Conservation (phyloP, 805 yeast genomes). For the Saturnispora gosingensis region DNA sequence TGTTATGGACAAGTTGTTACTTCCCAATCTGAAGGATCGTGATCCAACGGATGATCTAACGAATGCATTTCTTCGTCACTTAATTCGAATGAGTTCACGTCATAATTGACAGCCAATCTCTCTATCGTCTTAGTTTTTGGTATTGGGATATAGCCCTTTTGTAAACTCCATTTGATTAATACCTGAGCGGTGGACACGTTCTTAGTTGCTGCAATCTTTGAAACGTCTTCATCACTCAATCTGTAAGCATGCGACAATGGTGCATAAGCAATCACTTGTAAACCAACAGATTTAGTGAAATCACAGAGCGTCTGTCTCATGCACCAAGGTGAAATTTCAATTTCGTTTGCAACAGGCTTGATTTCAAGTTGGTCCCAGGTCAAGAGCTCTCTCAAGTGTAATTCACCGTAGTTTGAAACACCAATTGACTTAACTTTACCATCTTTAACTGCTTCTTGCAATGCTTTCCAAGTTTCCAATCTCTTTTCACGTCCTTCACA, state of each 20-base stretch:
- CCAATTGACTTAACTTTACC: slow-evolving; percentile 62
- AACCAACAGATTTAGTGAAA: slow-evolving; percentile 44
- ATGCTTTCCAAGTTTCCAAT: slow-evolving; percentile 58
- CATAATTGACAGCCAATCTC: slow-evolving; percentile 47
- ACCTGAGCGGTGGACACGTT: slow-evolving; percentile 51
- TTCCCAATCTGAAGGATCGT: slow-evolving; percentile 75
- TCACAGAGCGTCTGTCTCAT: slow-evolving; percentile 56
- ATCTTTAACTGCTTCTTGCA: slow-evolving; percentile 59
- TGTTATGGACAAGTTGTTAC: slow-evolving; percentile 49
- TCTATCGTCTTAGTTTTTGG: slow-evolving; percentile 51
- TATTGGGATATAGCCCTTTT: slow-evolving; percentile 62
- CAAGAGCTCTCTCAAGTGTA: slow-evolving; percentile 52
- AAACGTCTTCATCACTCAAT: slow-evolving; percentile 44
- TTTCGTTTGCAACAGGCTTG: slow-evolving; percentile 69
- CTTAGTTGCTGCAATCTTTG: slow-evolving; percentile 39
- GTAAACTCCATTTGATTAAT: slow-evolving; percentile 62
- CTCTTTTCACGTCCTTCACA: slow-evolving; percentile 37
- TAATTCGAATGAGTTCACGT: slow-evolving; percentile 42
- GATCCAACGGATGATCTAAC: slow-evolving; percentile 43
- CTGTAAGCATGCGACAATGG: slow-evolving; percentile 61
- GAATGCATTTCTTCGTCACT: slow-evolving; percentile 31
- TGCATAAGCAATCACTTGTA: slow-evolving; percentile 66
- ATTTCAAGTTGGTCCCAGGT: slow-evolving; percentile 43
- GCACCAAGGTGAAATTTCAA: slow-evolving; percentile 80
- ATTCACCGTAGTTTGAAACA: slow-evolving; percentile 62